Evolutionary conservation across 1,284 basidiomycete species (phyloP).

Genomic region (Cerrena zonata): DNA sequence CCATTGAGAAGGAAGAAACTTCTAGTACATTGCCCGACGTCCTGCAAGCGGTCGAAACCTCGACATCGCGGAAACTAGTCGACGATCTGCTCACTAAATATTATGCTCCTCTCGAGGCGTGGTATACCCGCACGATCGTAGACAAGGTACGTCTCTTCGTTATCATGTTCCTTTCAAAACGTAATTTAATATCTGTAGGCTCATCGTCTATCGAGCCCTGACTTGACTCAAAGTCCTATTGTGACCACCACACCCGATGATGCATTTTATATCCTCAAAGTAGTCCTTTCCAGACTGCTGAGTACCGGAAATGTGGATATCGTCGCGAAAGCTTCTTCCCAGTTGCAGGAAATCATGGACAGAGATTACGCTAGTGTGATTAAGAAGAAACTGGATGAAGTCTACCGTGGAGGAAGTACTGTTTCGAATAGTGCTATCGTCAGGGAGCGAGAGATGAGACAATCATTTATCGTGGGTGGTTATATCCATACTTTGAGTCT

Average conservation of each 20-base stretch:
- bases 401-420: slow-evolving; percentile 58
- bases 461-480: slow-evolving; percentile 69
- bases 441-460: slow-evolving; percentile 74
- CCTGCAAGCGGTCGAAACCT: slow-evolving; percentile 43
- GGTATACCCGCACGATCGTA: slow-evolving; percentile 85
- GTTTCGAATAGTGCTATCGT: slow-evolving; percentile 45
- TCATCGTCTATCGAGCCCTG: slow-evolving; percentile 62
- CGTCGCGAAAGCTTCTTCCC: slow-evolving; percentile 55
- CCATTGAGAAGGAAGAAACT: not conserved
- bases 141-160: slow-evolving; percentile 59
- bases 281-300: slow-evolving; percentile 69
- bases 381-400: slow-evolving; percentile 78
- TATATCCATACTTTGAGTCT: not conserved
- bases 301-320: slow-evolving; percentile 64
- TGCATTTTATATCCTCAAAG: slow-evolving; percentile 88
- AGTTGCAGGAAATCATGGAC: slow-evolving; percentile 71
- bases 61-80: slow-evolving; percentile 55
- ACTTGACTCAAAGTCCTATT: slow-evolving; percentile 57
- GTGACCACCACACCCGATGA: slow-evolving; percentile 83
- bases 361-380: slow-evolving; percentile 75
- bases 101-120: slow-evolving; percentile 86
- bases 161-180: not conserved
- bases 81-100: slow-evolving; percentile 67
- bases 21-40: slow-evolving; percentile 12
- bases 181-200: slow-evolving; percentile 43